Evolutionary conservation across 371 early-diverging fungal species (phyloP).

Genomic region (Mortierella sp.): DNA sequence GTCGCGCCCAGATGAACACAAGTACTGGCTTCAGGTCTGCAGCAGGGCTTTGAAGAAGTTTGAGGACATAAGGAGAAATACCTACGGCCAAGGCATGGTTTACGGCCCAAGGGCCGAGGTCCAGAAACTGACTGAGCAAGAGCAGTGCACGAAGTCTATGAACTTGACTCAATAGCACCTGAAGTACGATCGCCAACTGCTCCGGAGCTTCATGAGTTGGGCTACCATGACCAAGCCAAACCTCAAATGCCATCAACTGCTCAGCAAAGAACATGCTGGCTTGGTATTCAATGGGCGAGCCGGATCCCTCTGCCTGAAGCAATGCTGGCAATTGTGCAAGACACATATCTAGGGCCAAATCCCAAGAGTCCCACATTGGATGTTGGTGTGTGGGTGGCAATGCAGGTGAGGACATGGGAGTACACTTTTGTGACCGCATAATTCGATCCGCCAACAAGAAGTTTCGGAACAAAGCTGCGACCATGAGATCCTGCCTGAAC

Average conservation of each 20-base stretch:
- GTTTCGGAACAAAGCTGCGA: conserved; percentile 96
- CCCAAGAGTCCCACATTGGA: conserved; percentile 97
- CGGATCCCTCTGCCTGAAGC: conserved; percentile 71
- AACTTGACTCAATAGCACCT: conserved; percentile 94
- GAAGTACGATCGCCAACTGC: conserved; percentile 96
- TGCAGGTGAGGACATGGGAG: conserved; percentile 88
- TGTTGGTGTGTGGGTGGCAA: conserved; percentile 93
- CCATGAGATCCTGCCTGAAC: conserved; percentile 96
- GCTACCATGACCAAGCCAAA: conserved; percentile 91
- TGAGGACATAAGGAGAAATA: conserved; percentile 96
- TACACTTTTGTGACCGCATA: conserved; percentile 93
- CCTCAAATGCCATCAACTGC: conserved; percentile 96
- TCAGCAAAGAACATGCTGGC: conserved; percentile 93
- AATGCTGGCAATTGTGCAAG: conserved; percentile 89
- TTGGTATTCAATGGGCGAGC: conserved; percentile 72
- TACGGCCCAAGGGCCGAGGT: conserved; percentile 96
- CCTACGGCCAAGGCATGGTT: conserved; percentile 94
- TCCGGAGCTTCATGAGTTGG: conserved; percentile 84
- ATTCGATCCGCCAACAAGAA: conserved; percentile 95
- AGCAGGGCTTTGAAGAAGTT: conserved; percentile 95
- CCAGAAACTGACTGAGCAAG: conserved; percentile 91
- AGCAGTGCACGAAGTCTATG: conserved; percentile 94
- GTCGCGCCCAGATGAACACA: conserved; percentile 97
- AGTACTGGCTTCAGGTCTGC: conserved; percentile 93
- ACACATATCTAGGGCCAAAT: conserved; percentile 95